Base-by-base conservation (phyloP, 768 basidiomycete genomes). In the Suillus alpinus region DNA sequence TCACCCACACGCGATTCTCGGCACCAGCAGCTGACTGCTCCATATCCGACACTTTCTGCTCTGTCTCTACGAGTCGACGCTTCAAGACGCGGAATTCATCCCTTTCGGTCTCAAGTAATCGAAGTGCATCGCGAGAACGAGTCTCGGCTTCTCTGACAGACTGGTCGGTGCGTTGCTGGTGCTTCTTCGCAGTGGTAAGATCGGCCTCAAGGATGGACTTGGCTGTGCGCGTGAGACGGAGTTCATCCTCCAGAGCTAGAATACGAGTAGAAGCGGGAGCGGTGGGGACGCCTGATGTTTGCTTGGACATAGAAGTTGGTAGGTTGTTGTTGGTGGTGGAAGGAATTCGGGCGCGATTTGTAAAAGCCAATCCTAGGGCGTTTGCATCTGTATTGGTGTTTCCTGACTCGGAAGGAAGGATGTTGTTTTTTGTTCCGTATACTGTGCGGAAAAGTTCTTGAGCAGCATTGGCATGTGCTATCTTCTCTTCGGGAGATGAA, bases 361-460 rank as follows among this genome's bases (percentile, higher is more conserved):
- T 39, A 59, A 72, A 73, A 26, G 71, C 68, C 50, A 72, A 65
- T 23, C 68, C 71, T 40, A 73, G 65, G 7, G 62, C 65, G 29
- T 72, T 73, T 23, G 5, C 16, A 39, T 39, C 57, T 57, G 41
- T 58, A 37, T 31, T 58, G 52, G 47, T 63, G 50, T 65, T 43
- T 55, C 49, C 23, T 31, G 66, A 58, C 18, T 63, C 62, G 36
- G 67, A 49, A 39, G 72, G 3, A 57, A 73, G 59, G 4, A 52
- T 52, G 13, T 69, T 62, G 53, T 63, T 68, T 44, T 65, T 62
- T 2, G 62, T 67, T 46, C 73, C 72, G 23, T 75, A 73, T 32
- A 73, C 61, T 18, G 68, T 60, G 5, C 72, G 70, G 60, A 73
- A 75, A n/a, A 73, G 73, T 8, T 64, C 67, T 36, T 69, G 62